Evolutionary conservation across 371 early-diverging fungal genomes (phyloP), one percentile per base, ranked within the genome.

Genomic region (Apophysomyces variabilis): DNA sequence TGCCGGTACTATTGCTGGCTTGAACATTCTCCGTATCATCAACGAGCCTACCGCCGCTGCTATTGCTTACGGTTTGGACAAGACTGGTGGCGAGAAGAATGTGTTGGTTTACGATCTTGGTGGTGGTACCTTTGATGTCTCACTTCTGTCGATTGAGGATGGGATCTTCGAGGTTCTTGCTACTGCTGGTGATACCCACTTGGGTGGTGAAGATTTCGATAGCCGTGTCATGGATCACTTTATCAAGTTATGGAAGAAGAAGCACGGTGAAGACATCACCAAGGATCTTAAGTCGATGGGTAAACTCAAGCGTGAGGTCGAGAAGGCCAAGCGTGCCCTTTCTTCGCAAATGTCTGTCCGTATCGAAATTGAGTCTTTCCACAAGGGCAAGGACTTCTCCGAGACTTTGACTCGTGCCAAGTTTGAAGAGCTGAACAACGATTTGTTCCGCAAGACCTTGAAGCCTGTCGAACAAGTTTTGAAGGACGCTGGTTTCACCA

Each of bases 11-110:
- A 95, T 99, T 75, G 85, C 99, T 21, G 99, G 99, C 56, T 82
- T 99, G 69, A 94, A 96, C 87, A 95, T 98, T 41, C 89, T 96
- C 76, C 93, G 99, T 81, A 96, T 99, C 81, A 95, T 99, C 78
- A 95, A 95, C 89, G 99, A 99, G 87, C 99, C 99, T 67, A 97
- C 97, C 37, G 99, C 99, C 58, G 99, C 99, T 60, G 99, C 99
- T 76, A 95, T 98, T 68, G 97, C 99, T 66, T 98, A 98, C 83
- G 98, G 96, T 76, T 84, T 97, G 66, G 96, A 95, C 85, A 96
- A 92, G 84, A 91, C 93, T 14, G 89, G 90, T 69, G 97, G 97
- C 57, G 62, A 73, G 79, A 85, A 85, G 82, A 93, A 93, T 77
- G 90, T 96, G 66, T 89, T 98, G 73, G 94, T 99, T 67, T 97